A percentile compares a stretch with the other conserved stretches of the same genome.
Evolutionary conservation across 495 filamentous ascomycete genomes (phyloP).

Genomic region (Schizothecium vesticola): DNA sequence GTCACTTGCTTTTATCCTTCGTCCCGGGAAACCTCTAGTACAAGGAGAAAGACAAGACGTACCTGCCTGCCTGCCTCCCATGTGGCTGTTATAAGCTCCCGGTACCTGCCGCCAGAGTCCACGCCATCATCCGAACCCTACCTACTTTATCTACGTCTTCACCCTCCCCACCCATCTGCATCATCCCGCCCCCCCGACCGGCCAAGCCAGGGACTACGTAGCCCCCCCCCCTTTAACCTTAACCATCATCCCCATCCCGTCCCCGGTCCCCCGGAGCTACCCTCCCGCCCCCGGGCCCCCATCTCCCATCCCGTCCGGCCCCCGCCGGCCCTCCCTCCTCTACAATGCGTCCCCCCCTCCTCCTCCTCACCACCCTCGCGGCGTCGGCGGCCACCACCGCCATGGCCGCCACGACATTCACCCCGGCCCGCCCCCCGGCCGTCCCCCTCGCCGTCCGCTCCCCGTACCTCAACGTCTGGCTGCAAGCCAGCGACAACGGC

Average conservation of each 20-base stretch:
- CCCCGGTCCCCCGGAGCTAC: not conserved
- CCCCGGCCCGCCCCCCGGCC: not conserved
- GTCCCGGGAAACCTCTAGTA: not conserved
- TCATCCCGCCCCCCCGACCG: no score
- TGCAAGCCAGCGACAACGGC: conserved; percentile 21
- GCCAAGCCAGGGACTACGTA: not conserved
- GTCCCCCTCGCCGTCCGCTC: conserved; percentile 17
- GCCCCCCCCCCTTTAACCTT: no score
- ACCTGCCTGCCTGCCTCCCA: not conserved
- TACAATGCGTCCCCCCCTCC: not conserved
- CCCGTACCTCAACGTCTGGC: conserved; percentile 30
- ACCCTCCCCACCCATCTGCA: no score
- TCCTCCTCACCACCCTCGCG: not conserved
- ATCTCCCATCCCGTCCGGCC: not conserved
- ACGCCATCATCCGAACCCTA: not conserved
- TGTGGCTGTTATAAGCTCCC: not conserved
- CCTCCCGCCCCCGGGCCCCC: not conserved
- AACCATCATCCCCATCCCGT: not conserved
- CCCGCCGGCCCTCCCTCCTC: not conserved
- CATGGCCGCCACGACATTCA: not conserved
- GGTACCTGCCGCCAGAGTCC: not conserved
- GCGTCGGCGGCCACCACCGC: not conserved
- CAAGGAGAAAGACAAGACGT: not conserved
- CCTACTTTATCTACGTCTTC: not conserved
- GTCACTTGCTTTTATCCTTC: not conserved